Conservation (phyloP, 2,329 filamentous ascomycete species). For the Arachnomyces sp. region DNA sequence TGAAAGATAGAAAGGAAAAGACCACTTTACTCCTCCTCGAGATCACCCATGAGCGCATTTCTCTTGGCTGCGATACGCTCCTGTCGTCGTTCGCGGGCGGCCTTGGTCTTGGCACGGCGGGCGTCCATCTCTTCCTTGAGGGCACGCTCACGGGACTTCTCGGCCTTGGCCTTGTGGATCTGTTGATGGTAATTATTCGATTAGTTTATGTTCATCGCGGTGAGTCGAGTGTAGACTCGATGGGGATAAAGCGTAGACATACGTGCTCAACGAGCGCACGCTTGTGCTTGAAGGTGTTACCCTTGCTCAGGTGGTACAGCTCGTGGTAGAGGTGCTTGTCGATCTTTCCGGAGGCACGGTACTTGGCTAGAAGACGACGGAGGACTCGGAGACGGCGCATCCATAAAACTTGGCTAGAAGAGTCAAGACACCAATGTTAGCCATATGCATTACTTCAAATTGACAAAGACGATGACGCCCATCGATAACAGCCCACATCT, state of each 20-base stretch:
- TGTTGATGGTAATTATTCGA: conserved; percentile 36
- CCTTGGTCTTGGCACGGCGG: conserved; percentile 99
- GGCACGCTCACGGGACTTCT: conserved; percentile 91
- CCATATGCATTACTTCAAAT: neutral
- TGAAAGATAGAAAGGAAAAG: conserved; percentile 26
- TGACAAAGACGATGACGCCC: neutral
- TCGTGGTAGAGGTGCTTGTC: conserved; percentile 99
- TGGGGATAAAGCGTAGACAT: conserved; percentile 40
- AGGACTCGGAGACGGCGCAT: conserved; percentile 99
- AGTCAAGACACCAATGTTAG: neutral
- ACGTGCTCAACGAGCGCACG: conserved; percentile 99
- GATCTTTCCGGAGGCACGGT: conserved; percentile 99
- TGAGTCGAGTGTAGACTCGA: too few species aligned
- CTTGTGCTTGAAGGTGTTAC: conserved; percentile 99
- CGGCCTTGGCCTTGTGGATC: conserved; percentile 99
- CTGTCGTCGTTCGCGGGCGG: conserved; percentile 94
- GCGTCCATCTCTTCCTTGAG: conserved; percentile 99
- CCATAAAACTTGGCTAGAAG: conserved; percentile 84
- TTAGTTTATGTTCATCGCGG: neutral
- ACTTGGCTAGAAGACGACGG: conserved; percentile 98
- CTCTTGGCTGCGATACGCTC: conserved; percentile 89
- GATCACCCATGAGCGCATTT: conserved; percentile 70
- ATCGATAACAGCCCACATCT: conserved; percentile 1
- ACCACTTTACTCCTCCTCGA: conserved; percentile 38
- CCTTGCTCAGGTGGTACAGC: conserved; percentile 99